A percentile compares a stretch with the other conserved stretches of the same genome.
phyloP scores from a whole-genome alignment of 768 basidiomycete species.

The Scleroderma citrinum region DNA sequence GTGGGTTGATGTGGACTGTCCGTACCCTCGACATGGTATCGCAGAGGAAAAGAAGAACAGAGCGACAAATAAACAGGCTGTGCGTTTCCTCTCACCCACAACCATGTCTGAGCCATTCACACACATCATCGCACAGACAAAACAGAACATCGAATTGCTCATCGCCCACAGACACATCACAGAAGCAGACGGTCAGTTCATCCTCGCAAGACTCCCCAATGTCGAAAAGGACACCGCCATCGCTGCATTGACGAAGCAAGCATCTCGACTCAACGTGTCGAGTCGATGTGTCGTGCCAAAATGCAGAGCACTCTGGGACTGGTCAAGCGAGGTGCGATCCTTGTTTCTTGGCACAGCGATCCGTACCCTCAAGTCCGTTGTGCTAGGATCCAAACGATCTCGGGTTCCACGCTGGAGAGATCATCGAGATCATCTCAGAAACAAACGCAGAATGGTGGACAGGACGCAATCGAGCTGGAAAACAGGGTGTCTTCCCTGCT shows the following conservation, averaged over 20 bases:
- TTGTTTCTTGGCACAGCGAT: neutral
- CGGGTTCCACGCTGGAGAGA: constrained; percentile 65
- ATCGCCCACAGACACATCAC: constrained; percentile 37
- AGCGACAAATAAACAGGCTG: neutral
- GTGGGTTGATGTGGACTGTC: neutral
- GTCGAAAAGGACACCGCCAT: constrained; percentile 13
- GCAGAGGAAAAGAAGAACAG: constrained; percentile 4
- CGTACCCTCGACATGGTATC: constrained; percentile 27
- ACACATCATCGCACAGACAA: constrained; percentile 42
- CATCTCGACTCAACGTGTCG: constrained; percentile 21
- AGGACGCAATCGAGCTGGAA: constrained; percentile 54
- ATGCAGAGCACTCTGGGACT: constrained; percentile 23
- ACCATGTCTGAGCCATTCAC: constrained; percentile 22
- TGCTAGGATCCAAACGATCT: constrained; percentile 72
- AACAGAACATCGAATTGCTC: constrained; percentile 43
- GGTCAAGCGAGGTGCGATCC: constrained; percentile 23
- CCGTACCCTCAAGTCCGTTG: constrained; percentile 4
- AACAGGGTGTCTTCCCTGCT: constrained; percentile 72
- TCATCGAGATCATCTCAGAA: constrained; percentile 75
- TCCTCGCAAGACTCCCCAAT: constrained; percentile 34
- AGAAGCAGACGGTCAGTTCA: constrained; percentile 32
- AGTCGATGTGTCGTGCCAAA: neutral
- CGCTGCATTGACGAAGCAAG: constrained; percentile 15
- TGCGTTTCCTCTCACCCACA: neutral
- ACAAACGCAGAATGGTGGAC: constrained; percentile 92